Percentiles rank a stretch among this genome's conserved stretches.
phyloP scores from a whole-genome alignment of 768 basidiomycete species.

The Macrocybe gigantea region DNA sequence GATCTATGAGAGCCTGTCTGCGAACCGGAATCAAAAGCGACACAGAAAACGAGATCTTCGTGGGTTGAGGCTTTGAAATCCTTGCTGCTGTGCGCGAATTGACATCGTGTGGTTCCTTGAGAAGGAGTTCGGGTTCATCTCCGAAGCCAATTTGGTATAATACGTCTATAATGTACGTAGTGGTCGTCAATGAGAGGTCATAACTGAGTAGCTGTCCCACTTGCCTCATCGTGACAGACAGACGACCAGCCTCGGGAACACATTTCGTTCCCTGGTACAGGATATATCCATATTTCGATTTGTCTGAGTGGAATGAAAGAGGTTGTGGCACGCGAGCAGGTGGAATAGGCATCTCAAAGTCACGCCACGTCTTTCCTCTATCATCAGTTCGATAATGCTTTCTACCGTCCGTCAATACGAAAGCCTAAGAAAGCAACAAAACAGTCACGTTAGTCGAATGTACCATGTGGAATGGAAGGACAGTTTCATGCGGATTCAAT shows the following conservation, averaged over 20 bases:
- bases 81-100: conserved; percentile 83
- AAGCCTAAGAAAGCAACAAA: conserved; percentile 50
- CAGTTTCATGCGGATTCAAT: conserved; percentile 14
- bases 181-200: conserved; percentile 1
- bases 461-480: background rate
- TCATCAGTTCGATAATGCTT: conserved; percentile 88
- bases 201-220: conserved; percentile 11
- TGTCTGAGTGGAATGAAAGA: conserved; percentile 84
- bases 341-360: conserved; percentile 61
- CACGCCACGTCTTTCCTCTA: conserved; percentile 81
- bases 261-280: conserved; percentile 77
- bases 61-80: conserved; percentile 79
- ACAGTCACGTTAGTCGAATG: no score
- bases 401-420: conserved; percentile 68
- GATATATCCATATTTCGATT: conserved; percentile 63
- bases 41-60: conserved; percentile 78
- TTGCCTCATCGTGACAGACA: conserved; percentile 69
- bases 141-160: conserved; percentile 85
- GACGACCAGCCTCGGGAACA: conserved; percentile 44
- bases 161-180: conserved; percentile 56
- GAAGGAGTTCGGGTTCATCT: conserved; percentile 48
- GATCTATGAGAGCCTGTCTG: conserved; percentile 41
- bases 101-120: conserved; percentile 73
- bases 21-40: conserved; percentile 69
- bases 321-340: conserved; percentile 58